phyloP scores from a whole-genome alignment of 2,329 filamentous ascomycete genomes.

The Aotearoamyces nothofagi region DNA sequence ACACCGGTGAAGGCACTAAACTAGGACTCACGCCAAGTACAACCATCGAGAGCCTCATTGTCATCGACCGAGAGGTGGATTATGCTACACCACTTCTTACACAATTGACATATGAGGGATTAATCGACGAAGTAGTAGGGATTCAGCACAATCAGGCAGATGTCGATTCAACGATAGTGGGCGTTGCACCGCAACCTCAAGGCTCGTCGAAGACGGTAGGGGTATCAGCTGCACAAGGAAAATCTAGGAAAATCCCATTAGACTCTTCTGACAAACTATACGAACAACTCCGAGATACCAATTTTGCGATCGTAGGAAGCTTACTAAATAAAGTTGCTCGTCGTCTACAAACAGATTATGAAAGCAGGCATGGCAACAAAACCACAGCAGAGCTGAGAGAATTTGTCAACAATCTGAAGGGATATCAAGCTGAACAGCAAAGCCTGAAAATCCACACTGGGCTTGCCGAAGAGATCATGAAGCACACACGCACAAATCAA shows the following conservation, averaged over 20 bases:
- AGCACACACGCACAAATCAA: conserved; percentile 74
- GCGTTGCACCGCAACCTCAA: conserved; percentile 46
- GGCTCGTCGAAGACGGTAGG: conserved; percentile 39
- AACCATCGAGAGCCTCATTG: conserved; percentile 77
- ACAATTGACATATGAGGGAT: conserved; percentile 89
- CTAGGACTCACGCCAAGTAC: conserved; percentile 71
- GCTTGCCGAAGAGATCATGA: conserved; percentile 89
- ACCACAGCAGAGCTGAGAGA: conserved; percentile 84
- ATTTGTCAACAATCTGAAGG: conserved; percentile 86
- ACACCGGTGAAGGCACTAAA: conserved; percentile 42
- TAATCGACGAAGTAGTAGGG: conserved; percentile 85
- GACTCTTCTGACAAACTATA: conserved; percentile 86
- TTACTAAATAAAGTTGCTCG: conserved; percentile 83
- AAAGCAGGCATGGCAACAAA: conserved; percentile 72
- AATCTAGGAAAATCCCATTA: conserved; percentile 76
- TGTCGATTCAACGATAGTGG: conserved; percentile 79
- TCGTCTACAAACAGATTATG: conserved; percentile 74
- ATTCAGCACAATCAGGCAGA: conserved; percentile 90
- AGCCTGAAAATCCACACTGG: conserved; percentile 86
- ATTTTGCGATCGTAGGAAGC: conserved; percentile 87
- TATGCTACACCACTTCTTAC: conserved; percentile 85
- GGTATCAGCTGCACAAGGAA: conserved; percentile 40
- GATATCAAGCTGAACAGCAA: conserved; percentile 85
- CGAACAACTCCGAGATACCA: conserved; percentile 73
- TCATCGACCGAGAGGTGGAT: conserved; percentile 91